These are phyloP conservation scores for Pseudogymnoascus sp. DNA, from an alignment of 2,329 filamentous ascomycete genomes.

Conservation along the genomic window DNA sequence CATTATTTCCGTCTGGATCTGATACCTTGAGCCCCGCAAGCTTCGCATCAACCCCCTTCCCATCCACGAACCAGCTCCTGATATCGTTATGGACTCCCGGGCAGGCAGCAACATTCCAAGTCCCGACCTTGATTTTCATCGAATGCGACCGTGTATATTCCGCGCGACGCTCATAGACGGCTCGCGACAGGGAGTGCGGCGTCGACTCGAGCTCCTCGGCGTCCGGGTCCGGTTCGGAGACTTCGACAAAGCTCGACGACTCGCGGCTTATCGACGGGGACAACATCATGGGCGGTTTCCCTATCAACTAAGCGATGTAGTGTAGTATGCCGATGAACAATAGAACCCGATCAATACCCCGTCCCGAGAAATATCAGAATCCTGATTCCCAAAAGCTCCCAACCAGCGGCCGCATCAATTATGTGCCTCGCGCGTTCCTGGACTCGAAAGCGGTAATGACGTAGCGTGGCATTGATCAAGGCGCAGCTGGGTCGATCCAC, in stretches of 20 bases:
- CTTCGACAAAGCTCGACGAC: neutral
- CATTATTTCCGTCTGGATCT: constrained; percentile 25
- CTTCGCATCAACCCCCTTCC: constrained; percentile 58
- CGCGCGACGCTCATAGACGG: constrained; percentile 61
- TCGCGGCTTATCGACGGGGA: neutral
- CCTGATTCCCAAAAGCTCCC: neutral
- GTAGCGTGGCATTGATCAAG: neutral
- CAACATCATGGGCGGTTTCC: neutral
- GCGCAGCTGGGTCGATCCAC: neutral
- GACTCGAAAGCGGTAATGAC: neutral
- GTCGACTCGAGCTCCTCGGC: constrained; percentile 25
- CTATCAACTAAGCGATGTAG: neutral
- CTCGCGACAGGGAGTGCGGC: constrained; percentile 52
- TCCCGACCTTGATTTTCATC: constrained; percentile 80
- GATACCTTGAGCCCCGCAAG: constrained; percentile 47
- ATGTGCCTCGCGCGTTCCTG: neutral
- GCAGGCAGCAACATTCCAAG: constrained; percentile 88
- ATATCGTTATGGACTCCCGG: constrained; percentile 83
- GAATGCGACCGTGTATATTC: constrained; percentile 72
- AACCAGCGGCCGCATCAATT: neutral
- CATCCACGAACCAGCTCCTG: constrained; percentile 77
- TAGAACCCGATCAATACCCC: neutral
- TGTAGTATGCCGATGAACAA: neutral
- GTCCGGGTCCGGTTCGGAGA: neutral
- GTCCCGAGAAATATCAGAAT: neutral